Evolutionary conservation across 1,284 basidiomycete species (phyloP).

Genomic region (Ganoderma sp.): DNA sequence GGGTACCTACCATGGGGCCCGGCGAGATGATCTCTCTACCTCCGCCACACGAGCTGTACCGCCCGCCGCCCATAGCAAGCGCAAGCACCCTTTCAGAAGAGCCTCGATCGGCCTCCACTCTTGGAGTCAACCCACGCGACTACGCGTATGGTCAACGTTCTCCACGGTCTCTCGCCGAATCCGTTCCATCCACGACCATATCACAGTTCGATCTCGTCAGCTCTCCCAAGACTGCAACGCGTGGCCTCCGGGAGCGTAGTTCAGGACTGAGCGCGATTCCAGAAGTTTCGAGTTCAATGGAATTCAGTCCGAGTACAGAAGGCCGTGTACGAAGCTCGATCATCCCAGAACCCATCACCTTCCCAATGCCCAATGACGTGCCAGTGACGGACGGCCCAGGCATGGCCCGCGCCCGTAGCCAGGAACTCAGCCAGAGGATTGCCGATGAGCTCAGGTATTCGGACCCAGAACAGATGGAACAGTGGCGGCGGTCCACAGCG

Average conservation of each 20-base stretch:
- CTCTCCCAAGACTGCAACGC: conserved; percentile 35
- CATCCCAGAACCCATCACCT: conserved; percentile 38
- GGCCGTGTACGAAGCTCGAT: conserved; percentile 29
- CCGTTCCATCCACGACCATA: conserved; percentile 43
- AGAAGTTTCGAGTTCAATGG: conserved; percentile 45
- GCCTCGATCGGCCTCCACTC: conserved; percentile 5
- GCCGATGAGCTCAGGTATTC: conserved; percentile 46
- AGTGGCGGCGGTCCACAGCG: conserved; percentile 44
- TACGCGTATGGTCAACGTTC: conserved; percentile 33
- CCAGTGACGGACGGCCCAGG: conserved; percentile 12
- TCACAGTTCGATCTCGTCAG: conserved; percentile 50
- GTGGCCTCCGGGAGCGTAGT: conserved; percentile 32
- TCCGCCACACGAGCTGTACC: conserved; percentile 38
- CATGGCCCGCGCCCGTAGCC: conserved; percentile 26
- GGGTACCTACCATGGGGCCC: conserved; percentile 35
- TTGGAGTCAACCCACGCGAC: conserved; percentile 25
- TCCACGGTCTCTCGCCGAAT: conserved; percentile 37
- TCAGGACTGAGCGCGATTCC: conserved; percentile 46
- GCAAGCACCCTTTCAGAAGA: conserved; percentile 22
- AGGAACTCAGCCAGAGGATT: conserved; percentile 27
- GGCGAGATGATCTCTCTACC: conserved; percentile 36
- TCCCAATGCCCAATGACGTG: conserved; percentile 33
- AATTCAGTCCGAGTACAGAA: conserved; percentile 38
- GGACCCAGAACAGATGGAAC: conserved; percentile 43
- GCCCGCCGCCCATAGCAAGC: conserved; percentile 20